phyloP scores from a whole-genome alignment of 2,329 filamentous ascomycete genomes.

The Fusarium pseudocircinatum region DNA sequence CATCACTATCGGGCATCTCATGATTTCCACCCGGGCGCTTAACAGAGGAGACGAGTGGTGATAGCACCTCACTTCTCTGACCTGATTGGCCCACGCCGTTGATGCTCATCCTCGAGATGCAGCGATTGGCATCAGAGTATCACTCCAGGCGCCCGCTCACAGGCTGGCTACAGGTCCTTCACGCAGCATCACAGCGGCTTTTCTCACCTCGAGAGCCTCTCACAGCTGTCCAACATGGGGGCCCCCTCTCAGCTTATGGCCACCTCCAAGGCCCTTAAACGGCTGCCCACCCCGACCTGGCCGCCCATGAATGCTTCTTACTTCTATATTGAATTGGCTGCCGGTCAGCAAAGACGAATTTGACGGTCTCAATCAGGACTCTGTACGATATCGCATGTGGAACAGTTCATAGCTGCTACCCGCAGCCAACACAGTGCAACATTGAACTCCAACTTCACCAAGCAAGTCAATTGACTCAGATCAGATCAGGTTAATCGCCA shows the following conservation, averaged over 20 bases:
- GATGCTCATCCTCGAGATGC: conserved; percentile 18
- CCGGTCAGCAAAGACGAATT: conserved; percentile 25
- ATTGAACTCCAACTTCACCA: neutral
- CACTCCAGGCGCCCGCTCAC: conserved; percentile 37
- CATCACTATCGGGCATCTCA: conserved; percentile 26
- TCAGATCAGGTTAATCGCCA: conserved; percentile 1
- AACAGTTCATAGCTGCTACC: conserved; percentile 34
- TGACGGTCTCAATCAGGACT: conserved; percentile 3
- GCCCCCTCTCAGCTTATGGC: conserved; percentile 18
- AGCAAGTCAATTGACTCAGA: neutral
- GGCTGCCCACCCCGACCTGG: conserved; percentile 37
- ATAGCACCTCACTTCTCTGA: conserved; percentile 20
- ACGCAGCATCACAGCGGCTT: conserved; percentile 29
- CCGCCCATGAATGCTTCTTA: conserved; percentile 1
- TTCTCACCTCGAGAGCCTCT: conserved; percentile 27
- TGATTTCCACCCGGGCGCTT: conserved; percentile 47
- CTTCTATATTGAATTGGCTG: conserved; percentile 19
- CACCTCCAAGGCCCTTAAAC: conserved; percentile 44
- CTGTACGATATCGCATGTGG: conserved; percentile 26
- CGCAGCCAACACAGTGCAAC: conserved; percentile 25
- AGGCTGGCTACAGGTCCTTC: conserved; percentile 21
- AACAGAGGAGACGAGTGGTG: conserved; percentile 35
- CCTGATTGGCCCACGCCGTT: conserved; percentile 42
- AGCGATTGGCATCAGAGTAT: conserved; percentile 30
- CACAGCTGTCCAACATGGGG: conserved; percentile 20